Evolutionary conservation across 225 moss, liverwort and hornwort species (phyloP).

Genomic region (Lunularia cruciata): DNA sequence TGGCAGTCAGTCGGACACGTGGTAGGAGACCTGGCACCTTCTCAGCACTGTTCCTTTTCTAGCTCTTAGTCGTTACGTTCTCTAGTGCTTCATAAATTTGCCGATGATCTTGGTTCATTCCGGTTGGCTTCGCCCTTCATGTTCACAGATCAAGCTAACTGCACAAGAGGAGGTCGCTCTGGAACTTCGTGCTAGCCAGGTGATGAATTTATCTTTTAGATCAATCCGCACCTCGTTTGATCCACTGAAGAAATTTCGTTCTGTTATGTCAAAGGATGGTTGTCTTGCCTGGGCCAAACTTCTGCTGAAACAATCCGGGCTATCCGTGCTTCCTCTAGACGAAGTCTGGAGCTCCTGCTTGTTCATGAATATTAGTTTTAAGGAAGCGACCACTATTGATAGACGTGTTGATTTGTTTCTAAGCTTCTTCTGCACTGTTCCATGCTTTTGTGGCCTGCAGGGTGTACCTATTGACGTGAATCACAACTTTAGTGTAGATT

Average conservation of each 20-base stretch:
- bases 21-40: constrained; percentile 42
- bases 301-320: too few species aligned
- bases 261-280: background rate
- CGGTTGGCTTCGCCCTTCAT: background rate
- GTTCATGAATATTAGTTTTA: background rate
- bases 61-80: too few species aligned
- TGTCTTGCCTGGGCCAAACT: background rate
- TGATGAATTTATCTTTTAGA: too few species aligned
- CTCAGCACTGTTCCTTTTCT: background rate
- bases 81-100: too few species aligned
- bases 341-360: too few species aligned
- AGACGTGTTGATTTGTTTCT: background rate
- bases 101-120: too few species aligned
- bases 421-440: too few species aligned
- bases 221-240: too few species aligned
- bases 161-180: constrained; percentile 98
- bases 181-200: constrained; percentile 93
- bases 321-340: too few species aligned
- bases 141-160: constrained; percentile 83
- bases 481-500: constrained; percentile 96
- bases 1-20: constrained; percentile 99
- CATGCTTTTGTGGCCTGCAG: constrained; percentile 48
- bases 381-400: background rate
- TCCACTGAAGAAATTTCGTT: too few species aligned
- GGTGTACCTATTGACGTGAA: constrained; percentile 96